These are phyloP conservation scores for Penicillium lagena DNA, from an alignment of 495 filamentous ascomycete species.

Conservation along the genomic window DNA sequence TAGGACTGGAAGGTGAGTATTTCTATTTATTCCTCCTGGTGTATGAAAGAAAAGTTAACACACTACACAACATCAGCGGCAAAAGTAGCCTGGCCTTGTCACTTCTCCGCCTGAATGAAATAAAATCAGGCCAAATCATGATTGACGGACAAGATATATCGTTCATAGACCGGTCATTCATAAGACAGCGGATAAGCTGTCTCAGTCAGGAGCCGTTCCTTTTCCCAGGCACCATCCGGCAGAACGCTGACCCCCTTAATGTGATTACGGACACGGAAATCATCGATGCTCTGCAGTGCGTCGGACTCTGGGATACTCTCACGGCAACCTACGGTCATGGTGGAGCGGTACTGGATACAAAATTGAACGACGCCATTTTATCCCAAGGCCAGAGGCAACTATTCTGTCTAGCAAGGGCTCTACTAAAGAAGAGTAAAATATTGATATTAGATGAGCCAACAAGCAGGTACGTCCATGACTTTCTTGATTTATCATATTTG, in stretches of 20 bases:
- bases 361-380: constrained; percentile 26
- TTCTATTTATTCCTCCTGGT: too few species aligned
- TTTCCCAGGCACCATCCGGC: constrained; percentile 49
- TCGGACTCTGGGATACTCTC: constrained; percentile 17
- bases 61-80: constrained; percentile 30
- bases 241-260: constrained; percentile 46
- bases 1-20: constrained; percentile 21
- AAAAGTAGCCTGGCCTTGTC: constrained; percentile 55
- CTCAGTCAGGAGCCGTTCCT: constrained; percentile 56
- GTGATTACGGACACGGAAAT: constrained; percentile 24
- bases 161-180: constrained; percentile 36
- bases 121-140: constrained; percentile 38
- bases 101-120: constrained; percentile 50
- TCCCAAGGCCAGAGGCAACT: constrained; percentile 55
- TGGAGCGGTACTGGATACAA: constrained; percentile 45
- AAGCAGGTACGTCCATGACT: constrained; percentile 26
- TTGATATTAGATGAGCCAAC: constrained; percentile 40
- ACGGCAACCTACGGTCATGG: not conserved
- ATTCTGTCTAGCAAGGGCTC: constrained; percentile 49
- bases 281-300: constrained; percentile 31
- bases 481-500: not conserved
- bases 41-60: constrained; percentile 1
- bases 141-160: constrained; percentile 51
- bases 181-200: constrained; percentile 46
- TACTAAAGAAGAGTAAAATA: constrained; percentile 37